Base-by-base conservation (phyloP, 2,329 filamentous ascomycete genomes). In the Phyllosticta citribraziliensis region DNA sequence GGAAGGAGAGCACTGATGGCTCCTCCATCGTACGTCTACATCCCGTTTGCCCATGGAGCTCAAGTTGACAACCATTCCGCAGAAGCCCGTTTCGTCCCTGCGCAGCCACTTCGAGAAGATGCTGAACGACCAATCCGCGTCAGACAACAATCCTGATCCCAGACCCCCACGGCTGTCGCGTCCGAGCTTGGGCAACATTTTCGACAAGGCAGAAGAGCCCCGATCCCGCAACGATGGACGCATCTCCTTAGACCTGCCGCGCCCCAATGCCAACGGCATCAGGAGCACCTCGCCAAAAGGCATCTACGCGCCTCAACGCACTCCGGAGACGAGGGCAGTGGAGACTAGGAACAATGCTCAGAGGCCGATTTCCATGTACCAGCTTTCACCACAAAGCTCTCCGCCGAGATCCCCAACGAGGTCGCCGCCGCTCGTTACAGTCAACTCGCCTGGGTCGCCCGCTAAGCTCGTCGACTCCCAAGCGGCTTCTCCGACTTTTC, bases 51-150 rank as follows among this genome's bases (percentile, higher is more conserved):
- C 22, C 19, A 35, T 30, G 56, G 47, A 62, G 53, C 58, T 25
- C 40, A 52, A 64, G 53, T 65, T 70, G 57, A 71, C 64, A 57
- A 2, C 19, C 27, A 2, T 25, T 24, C 47, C 12, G 14, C 51
- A 91, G 88, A 89, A 86, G 77, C 88, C 90, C 25, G 89, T 94
- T 57, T 94, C 89, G 57, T 92, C 89, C 57, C 79, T 94, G 63
- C 83, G 87, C 64, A 89, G 88, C 65, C 86, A 88, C 68, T 94
- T 93, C 72, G 89, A 94, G 78, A 90, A 87, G 70, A 85, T 93
- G 78, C 79, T 82, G 65, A 83, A 66, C 62, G 35, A 66, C 67
- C 20, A 71, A 70, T 66, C 70, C 69, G 58, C 57, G 64, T 20
- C 64, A 47, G 40, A 47, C 40, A 47, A 47, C 40, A 58, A 67